Base-by-base conservation (phyloP, 106 monocot genomes). In the Phalaenopsis equestris region DNA sequence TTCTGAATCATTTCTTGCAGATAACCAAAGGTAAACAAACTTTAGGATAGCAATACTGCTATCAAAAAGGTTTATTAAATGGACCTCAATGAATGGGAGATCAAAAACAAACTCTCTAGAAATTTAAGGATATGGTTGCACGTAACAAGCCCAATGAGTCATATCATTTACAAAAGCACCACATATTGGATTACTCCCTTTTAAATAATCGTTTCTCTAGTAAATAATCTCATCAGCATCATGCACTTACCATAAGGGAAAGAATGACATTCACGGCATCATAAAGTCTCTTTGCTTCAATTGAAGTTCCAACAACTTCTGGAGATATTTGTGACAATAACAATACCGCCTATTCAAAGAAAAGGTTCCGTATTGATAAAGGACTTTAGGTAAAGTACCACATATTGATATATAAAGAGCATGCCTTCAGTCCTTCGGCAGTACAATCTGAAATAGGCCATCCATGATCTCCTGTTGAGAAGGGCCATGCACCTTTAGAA, bases 381-480 rank as follows among this genome's bases (percentile, higher is more conserved):
- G 11, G 39, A 48, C 41, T 5, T 36, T 58, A 42, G 14, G 36
- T 19, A 15, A 42, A 18, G 58, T 47, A 39, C 55, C 76, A 15
- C 30, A 72, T 1, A 58, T 42, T 64, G 15, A 24, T 75, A 36
- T 76, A 76, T 42, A 41, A 56, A 58, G 12, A 68, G 24, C 55
- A 30, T 75, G 90, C 95, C 87, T 93, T 93, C 19, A 96, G 76
- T 81, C 93, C 93, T 90, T 90, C 96, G 37, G 91, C 78, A 43
- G 96, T 93, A 65, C 93, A 93, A 81, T 96, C 96, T 83, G 96
- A 93, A 82, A 91, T 86, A 36, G 87, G 88, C 96, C 96, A 96
- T 76, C 96, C 93, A 76, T 93, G 91, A 87, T 96, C 96, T 55
- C 77, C 88, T 46, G 93, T 93, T 55, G 96, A 96, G 79, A 93